Conservation (phyloP, 495 filamentous ascomycete species). For the Aspergillus olivimuriae region DNA sequence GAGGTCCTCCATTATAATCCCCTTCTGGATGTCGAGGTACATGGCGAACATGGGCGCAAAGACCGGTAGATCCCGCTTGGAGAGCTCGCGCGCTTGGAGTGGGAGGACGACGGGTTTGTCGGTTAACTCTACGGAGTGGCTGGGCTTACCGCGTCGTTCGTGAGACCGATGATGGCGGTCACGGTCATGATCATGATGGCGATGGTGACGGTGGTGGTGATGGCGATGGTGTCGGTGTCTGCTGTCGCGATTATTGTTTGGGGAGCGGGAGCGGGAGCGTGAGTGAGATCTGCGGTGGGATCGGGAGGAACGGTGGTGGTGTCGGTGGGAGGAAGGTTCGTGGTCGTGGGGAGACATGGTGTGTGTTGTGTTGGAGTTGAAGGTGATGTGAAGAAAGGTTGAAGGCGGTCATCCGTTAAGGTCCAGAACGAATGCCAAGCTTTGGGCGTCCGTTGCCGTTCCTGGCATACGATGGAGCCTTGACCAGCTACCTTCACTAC, state of each 20-base stretch:
- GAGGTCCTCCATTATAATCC: constrained; percentile 55
- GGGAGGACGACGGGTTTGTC: constrained; percentile 53
- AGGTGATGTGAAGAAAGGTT: neutral
- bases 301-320: constrained; percentile 6
- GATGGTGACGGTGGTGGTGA: constrained; percentile 17
- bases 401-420: neutral
- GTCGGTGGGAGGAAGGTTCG: constrained; percentile 2
- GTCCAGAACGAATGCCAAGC: neutral
- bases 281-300: constrained; percentile 9
- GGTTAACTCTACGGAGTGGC: constrained; percentile 5
- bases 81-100: constrained; percentile 55
- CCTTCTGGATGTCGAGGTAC: constrained; percentile 90
- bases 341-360: constrained; percentile 22
- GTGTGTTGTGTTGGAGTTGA: constrained; percentile 1
- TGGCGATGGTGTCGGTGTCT: constrained; percentile 13
- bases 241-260: constrained; percentile 5
- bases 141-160: neutral
- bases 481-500: too few species aligned
- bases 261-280: constrained; percentile 21
- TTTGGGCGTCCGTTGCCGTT: neutral
- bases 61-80: constrained; percentile 53
- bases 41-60: constrained; percentile 71
- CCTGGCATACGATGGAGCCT: neutral
- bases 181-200: constrained; percentile 21
- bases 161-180: constrained; percentile 23